phyloP scores from a whole-genome alignment of 108 stramenopile genomes.

The Cyclotella kingstonii region DNA sequence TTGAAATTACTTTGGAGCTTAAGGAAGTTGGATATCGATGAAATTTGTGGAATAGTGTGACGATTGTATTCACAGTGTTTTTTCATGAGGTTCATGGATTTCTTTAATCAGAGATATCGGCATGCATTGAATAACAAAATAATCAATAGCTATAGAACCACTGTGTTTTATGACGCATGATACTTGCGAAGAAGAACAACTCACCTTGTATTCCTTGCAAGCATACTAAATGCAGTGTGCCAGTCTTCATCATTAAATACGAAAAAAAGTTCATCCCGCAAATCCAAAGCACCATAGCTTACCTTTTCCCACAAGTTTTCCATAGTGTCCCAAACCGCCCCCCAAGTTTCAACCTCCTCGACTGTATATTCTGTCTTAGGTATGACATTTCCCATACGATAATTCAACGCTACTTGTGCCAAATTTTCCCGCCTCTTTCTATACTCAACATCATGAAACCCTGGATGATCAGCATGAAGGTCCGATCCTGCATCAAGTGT shows the following conservation, averaged over 20 bases:
- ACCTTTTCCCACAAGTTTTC: constrained; percentile 69
- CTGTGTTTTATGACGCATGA: constrained; percentile 3
- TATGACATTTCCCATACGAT: constrained; percentile 76
- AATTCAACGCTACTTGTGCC: constrained; percentile 61
- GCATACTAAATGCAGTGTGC: constrained; percentile 70
- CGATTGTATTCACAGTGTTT: constrained; percentile 83
- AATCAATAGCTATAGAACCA: not conserved
- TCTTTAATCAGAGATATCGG: constrained; percentile 9
- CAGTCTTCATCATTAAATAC: no score
- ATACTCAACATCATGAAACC: constrained; percentile 87
- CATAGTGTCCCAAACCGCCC: constrained; percentile 88
- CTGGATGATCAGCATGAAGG: constrained; percentile 85
- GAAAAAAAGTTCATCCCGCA: no score
- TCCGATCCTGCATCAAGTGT: constrained; percentile 86
- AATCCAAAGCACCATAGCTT: not conserved
- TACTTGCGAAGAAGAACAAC: constrained; percentile 6
- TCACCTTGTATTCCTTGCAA: constrained; percentile 85
- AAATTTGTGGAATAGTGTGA: constrained; percentile 85
- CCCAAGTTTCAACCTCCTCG: constrained; percentile 91
- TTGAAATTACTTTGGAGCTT: constrained; percentile 75
- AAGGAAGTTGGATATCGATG: constrained; percentile 85
- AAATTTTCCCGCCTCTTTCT: constrained; percentile 74
- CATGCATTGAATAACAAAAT: not conserved
- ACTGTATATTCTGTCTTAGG: constrained; percentile 84
- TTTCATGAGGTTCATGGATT: constrained; percentile 72